phyloP scores from a whole-genome alignment of 345 rosid species.

The Kandelia obovata region DNA sequence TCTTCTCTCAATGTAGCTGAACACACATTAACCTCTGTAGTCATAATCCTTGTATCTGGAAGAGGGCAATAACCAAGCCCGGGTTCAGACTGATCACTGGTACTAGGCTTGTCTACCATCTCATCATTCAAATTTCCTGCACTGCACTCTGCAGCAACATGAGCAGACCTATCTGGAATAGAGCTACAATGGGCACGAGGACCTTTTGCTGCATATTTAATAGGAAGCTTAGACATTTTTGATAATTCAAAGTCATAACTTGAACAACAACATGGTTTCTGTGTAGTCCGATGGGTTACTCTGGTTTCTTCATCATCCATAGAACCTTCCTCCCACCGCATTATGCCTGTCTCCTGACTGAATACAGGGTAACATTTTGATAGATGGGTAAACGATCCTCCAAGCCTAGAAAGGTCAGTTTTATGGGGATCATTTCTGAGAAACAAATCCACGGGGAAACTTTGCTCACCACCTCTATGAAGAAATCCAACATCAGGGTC shows the following conservation, averaged over 20 bases:
- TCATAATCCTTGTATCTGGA: constrained; percentile 44
- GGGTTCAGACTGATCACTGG: constrained; percentile 80
- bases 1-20: constrained; percentile 76
- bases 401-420: constrained; percentile 85
- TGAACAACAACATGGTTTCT: constrained; percentile 94
- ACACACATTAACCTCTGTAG: constrained; percentile 52
- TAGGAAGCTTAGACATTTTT: constrained; percentile 59
- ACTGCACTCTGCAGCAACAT: constrained; percentile 80
- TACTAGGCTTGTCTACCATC: constrained; percentile 85
- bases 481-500: constrained; percentile 63
- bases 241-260: constrained; percentile 62
- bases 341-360: constrained; percentile 65
- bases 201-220: constrained; percentile 49
- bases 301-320: constrained; percentile 75
- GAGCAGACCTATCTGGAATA: constrained; percentile 78
- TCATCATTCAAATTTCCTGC: constrained; percentile 70
- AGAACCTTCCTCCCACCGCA: constrained; percentile 96
- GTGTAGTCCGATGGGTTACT: constrained; percentile 68
- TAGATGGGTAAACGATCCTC: constrained; percentile 83
- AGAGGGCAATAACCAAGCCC: constrained; percentile 73
- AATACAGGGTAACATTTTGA: constrained; percentile 61
- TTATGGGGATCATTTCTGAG: constrained; percentile 74
- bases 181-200: constrained; percentile 59
- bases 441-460: constrained; percentile 77
- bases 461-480: constrained; percentile 90